These are phyloP conservation scores for Candida ovalis DNA, from an alignment of 805 yeast species.

Conservation along the genomic window DNA sequence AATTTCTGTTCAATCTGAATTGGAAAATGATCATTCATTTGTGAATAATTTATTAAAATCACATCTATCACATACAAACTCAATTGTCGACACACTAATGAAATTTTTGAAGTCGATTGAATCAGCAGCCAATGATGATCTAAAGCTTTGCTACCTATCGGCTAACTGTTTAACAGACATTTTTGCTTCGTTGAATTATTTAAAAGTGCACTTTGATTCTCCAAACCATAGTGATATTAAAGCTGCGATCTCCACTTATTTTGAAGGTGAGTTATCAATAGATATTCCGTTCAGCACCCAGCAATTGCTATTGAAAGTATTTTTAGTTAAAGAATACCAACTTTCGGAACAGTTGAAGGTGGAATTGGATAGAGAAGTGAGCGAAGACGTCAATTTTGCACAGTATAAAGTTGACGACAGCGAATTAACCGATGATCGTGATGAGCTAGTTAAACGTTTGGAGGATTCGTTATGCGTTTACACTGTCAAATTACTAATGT, in stretches of 20 bases:
- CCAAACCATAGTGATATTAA: neutral
- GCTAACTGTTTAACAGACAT: constrained; percentile 16
- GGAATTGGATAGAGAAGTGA: constrained; percentile 47
- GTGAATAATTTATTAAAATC: neutral
- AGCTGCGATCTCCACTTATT: neutral
- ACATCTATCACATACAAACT: neutral
- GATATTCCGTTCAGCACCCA: neutral
- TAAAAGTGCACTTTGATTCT: constrained; percentile 22
- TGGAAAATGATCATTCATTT: neutral
- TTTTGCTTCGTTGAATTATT: constrained; percentile 21
- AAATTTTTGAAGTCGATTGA: neutral
- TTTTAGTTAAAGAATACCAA: constrained; percentile 46
- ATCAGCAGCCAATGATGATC: neutral
- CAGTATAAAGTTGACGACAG: constrained; percentile 10
- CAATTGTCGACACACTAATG: neutral
- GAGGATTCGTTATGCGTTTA: constrained; percentile 22
- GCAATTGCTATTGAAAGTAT: constrained; percentile 34
- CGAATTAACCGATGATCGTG: constrained; percentile 10
- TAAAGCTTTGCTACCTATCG: neutral
- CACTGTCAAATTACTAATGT: constrained; percentile 21
- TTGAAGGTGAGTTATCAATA: neutral
- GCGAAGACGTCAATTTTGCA: constrained; percentile 39
- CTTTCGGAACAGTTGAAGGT: constrained; percentile 35
- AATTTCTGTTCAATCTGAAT: neutral
- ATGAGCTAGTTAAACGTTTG: neutral